Base-by-base conservation (phyloP, 1,139 yeast genomes). In the Scheffersomyces cryptocercus region DNA sequence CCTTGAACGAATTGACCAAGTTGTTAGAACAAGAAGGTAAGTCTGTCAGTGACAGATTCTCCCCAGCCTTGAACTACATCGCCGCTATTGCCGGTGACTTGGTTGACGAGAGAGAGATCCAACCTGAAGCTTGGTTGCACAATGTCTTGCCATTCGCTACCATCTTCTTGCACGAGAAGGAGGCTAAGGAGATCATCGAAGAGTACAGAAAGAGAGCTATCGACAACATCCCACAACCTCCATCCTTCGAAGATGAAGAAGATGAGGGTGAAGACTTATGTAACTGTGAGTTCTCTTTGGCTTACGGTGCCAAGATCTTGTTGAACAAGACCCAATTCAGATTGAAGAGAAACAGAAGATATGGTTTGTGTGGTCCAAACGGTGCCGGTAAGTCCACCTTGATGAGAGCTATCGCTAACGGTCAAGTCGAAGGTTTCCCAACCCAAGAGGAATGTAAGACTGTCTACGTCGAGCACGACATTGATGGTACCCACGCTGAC, bases 341-440 rank as follows among this genome's bases (percentile, higher is more conserved):
- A 80, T 88, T 93, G 74, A 93, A 91, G 95, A 89, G 98, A 81
- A 95, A 88, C 80, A 91, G 97, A 81, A 88, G 99, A 81, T 93
- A 93, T 73, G 99, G 99, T 89, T 83, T 93, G 63, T 91, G 97
- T 82, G 99, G 99, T 79, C 97, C 98, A 69, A 93, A 93, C 78
- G 99, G 99, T 87, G 96, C 98, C 65, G 99, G 99, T 88, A 93
- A 93, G 81, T 93, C 98, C 59, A 93, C 99, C 62, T 85, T 93
- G 75, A 90, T 93, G 98, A 89, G 97, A 83, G 98, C 99, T 63
- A 88, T 93, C 77, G 98, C 98, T 61, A 91, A 93, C 79, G 98
- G 98, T 74, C 98, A 93, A 83, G 97, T 93, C 67, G 98, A 93
- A 72, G 98, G 98, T 75, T 93, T 93, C 97, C 99, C 99, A 79